Evolutionary conservation across 352 stramenopile species (phyloP).

Genomic region (Globisporangium irregulare): DNA sequence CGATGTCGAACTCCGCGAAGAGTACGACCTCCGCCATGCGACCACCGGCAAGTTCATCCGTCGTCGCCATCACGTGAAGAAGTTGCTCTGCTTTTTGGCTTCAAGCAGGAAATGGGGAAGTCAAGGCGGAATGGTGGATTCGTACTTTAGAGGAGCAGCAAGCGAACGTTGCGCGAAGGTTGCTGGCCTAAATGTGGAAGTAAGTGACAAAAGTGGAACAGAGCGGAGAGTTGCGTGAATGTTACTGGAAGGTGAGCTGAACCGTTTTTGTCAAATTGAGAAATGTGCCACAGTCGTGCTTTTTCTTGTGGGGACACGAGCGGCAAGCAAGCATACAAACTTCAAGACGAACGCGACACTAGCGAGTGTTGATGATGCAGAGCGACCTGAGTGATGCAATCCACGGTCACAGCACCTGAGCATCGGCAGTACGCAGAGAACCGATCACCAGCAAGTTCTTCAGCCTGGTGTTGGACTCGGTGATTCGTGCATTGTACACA

Average conservation of each 20-base stretch:
- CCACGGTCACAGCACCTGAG: neutral
- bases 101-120: slow-evolving; percentile 8
- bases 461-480: neutral
- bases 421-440: neutral
- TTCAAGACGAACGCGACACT: neutral
- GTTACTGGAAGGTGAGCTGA: neutral
- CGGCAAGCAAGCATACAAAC: neutral
- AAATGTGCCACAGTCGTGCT: slow-evolving; percentile 10
- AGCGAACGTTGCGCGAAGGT: neutral
- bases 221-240: neutral
- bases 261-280: slow-evolving; percentile 8
- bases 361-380: slow-evolving; percentile 7
- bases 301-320: slow-evolving; percentile 16
- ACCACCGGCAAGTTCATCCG: neutral
- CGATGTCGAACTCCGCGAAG: slow-evolving; percentile 85
- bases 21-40: slow-evolving; percentile 69
- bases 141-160: neutral
- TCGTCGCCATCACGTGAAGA: slow-evolving; percentile 10
- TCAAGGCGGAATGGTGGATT: neutral
- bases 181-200: neutral
- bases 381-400: slow-evolving; percentile 4
- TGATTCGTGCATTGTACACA: slow-evolving; percentile 1
- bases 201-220: neutral
- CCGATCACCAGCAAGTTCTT: neutral
- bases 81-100: slow-evolving; percentile 7